Base-by-base conservation (phyloP, 2,329 filamentous ascomycete genomes). In the Phaeoacremonium minimum region DNA sequence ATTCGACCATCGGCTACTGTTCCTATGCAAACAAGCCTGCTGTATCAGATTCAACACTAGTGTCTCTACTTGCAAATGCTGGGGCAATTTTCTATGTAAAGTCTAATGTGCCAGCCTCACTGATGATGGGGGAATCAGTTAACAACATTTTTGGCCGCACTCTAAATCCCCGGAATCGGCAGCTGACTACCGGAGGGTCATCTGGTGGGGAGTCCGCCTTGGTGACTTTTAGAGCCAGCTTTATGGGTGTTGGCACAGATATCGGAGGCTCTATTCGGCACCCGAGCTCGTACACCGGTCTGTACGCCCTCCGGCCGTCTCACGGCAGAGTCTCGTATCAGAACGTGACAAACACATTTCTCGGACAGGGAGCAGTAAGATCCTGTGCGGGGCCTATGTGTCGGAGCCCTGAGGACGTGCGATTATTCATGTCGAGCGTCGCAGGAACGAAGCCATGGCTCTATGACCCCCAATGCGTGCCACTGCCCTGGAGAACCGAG, bases 11-110 rank as follows among this genome's bases (percentile, higher is more conserved):
- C 5, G 79, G 77, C 1, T 77, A 84, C 38, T 71, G 73, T 1
- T 66, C 61, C 6, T 61, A 78, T 37, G 75, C 72, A 20, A 61
- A 67, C 37, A 66, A 73, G 33, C 75, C 75, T 3, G 66, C 73
- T 12, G 54, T 57, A 19, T 56, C 66, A 42, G 74, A 83, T 51
- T 69, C 76, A 7, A 20, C 32, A 19, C 0, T 66, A 71, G 0
- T 60, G 85, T 6, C 73, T 84, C 1, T 83, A 1, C 56, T 87
- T 4, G 58, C 75, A 17, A 64, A 67, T 14, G 64, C 78, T 0
- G 83, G 83, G 2, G 82, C 82, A 1, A 67, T 87, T 0, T 59
- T 83, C n/a, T 83, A 85, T 45, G 71, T 75, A 45, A 86, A 86
- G 57, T 86, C 83, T 1, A 85, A 85, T 46, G 64, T 86, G 3